Evolutionary conservation across 176 grass and related monocot species (phyloP).

Genomic region (Thalia dealbata): DNA sequence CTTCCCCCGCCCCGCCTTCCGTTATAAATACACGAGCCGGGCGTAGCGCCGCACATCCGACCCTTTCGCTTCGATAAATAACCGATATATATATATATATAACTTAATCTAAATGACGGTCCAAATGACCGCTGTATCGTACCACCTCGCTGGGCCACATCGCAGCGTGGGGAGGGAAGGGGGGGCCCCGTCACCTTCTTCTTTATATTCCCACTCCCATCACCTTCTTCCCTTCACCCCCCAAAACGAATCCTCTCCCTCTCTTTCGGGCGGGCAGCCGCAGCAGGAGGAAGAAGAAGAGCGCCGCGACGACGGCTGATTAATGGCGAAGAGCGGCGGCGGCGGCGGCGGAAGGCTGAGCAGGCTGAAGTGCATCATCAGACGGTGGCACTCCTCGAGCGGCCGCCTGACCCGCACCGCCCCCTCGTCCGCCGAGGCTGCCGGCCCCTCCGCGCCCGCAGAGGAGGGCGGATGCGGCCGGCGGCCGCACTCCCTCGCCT

Average conservation of each 20-base stretch:
- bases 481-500: slow-evolving; percentile 20
- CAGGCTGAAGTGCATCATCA: slow-evolving; percentile 91
- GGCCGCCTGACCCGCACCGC: slow-evolving; percentile 39
- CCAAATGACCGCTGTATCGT: too few relatives aligned
- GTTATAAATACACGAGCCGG: too few relatives aligned
- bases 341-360: slow-evolving; percentile 34
- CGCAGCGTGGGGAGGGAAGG: too few relatives aligned
- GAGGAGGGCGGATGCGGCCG: background rate
- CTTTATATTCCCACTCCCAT: background rate
- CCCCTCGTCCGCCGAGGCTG: background rate
- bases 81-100: too few relatives aligned
- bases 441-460: slow-evolving; percentile 3
- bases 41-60: too few relatives aligned
- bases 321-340: slow-evolving; percentile 49
- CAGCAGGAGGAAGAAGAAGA: background rate
- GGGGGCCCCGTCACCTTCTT: too few relatives aligned
- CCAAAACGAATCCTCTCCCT: background rate
- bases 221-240: background rate
- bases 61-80: too few relatives aligned
- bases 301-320: too few relatives aligned
- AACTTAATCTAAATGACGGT: too few relatives aligned
- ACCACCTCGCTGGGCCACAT: background rate
- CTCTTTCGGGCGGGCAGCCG: background rate
- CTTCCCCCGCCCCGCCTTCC: too few relatives aligned
- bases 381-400: slow-evolving; percentile 71